phyloP scores from a whole-genome alignment of 164 flowering plant species.

The Echeveria elegans region DNA sequence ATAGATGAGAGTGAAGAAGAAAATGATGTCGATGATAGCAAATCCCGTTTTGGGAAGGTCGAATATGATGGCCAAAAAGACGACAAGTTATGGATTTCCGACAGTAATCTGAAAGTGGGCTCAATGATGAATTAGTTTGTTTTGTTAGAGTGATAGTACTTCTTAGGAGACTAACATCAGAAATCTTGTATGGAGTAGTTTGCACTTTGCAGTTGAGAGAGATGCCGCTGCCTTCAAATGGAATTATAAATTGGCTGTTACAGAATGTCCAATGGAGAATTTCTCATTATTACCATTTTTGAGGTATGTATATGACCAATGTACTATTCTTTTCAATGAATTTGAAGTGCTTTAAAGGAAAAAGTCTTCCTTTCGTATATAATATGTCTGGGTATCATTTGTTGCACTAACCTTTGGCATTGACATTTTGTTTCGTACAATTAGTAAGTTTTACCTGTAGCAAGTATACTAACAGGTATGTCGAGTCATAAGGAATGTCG shows the following conservation, averaged over 20 bases:
- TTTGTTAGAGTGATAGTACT: not conserved
- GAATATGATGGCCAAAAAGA: slow-evolving; percentile 21
- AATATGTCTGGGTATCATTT: not conserved
- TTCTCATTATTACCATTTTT: slow-evolving; percentile 4
- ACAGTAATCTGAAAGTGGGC: slow-evolving; percentile 29
- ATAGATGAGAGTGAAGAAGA: slow-evolving; percentile 38
- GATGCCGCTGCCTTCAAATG: not conserved
- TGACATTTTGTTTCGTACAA: not conserved
- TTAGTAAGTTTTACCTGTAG: not conserved
- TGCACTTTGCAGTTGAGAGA: not conserved
- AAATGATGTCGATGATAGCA: slow-evolving; percentile 19
- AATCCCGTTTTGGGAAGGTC: slow-evolving; percentile 18
- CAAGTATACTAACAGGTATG: not conserved
- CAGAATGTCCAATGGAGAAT: not conserved
- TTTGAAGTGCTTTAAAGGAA: not conserved
- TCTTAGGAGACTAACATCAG: not conserved
- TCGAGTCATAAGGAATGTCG: not conserved
- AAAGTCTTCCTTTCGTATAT: not conserved
- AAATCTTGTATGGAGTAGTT: not conserved
- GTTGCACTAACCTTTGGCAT: not conserved
- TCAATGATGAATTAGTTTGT: slow-evolving; percentile 45
- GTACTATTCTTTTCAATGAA: not conserved
- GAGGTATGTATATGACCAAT: not conserved
- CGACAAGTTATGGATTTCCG: slow-evolving; percentile 31
- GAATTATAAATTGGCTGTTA: too few relatives aligned